Percentiles rank a stretch among this genome's conserved stretches.
These are phyloP conservation scores for Eleusine coracana DNA, from an alignment of 176 grass and related monocot genomes.

Conservation along the genomic window DNA sequence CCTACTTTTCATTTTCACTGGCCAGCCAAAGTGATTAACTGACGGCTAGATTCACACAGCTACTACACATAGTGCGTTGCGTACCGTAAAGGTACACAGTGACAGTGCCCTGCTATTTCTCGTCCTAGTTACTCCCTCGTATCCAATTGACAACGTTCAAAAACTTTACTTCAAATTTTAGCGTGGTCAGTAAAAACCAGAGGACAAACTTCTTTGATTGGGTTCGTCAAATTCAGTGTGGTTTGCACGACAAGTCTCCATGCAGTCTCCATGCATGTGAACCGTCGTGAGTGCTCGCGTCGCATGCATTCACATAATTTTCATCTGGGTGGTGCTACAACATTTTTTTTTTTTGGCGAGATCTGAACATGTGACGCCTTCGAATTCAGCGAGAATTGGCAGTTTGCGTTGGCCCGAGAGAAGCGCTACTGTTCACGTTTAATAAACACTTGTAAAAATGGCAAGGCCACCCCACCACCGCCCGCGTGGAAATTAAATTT, in stretches of 20 bases:
- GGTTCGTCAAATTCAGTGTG: background rate
- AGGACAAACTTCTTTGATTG: background rate
- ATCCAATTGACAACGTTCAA: background rate
- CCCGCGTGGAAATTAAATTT: conserved; percentile 28
- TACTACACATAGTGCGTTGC: background rate
- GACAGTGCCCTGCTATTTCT: background rate
- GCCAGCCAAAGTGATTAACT: background rate
- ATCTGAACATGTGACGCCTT: background rate
- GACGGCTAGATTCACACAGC: background rate
- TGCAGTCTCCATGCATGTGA: too few species aligned
- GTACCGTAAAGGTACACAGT: background rate
- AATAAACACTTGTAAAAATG: background rate
- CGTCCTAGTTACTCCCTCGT: background rate
- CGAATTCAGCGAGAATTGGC: background rate
- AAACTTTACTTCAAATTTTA: too few species aligned
- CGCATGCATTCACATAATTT: background rate
- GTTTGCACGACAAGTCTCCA: background rate
- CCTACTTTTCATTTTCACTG: background rate
- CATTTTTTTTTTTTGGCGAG: background rate
- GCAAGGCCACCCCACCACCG: background rate
- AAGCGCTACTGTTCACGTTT: background rate
- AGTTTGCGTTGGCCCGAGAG: background rate
- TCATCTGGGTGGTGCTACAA: too few species aligned
- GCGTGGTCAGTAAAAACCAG: too few species aligned
- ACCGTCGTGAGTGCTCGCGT: background rate